phyloP scores from a whole-genome alignment of 106 monocot genomes.

The Allium cepa region DNA sequence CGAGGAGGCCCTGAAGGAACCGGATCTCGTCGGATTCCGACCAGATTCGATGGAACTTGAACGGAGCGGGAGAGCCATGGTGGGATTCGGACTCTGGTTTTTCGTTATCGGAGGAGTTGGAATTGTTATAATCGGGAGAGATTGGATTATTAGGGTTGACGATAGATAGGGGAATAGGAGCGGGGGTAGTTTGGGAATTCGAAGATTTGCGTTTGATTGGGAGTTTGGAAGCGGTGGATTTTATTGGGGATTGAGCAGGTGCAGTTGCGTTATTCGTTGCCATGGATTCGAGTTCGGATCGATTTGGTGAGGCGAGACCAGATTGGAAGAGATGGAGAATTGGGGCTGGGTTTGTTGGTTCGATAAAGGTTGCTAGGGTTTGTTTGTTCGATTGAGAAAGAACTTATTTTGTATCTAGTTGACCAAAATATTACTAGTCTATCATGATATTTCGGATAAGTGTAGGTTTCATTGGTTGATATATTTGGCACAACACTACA shows the following conservation, averaged over 20 bases:
- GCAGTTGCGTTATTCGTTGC: conserved; percentile 11
- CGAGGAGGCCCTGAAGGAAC: conserved; percentile 79
- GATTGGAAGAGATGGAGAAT: neutral
- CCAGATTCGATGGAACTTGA: conserved; percentile 89
- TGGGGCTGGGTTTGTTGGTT: neutral
- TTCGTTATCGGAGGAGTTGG: neutral
- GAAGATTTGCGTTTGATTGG: conserved; percentile 66
- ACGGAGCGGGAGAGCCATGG: conserved; percentile 7
- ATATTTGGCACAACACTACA: no score
- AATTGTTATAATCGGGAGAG: neutral
- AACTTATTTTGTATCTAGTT: no score
- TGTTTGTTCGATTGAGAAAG: no score
- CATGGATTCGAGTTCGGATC: conserved; percentile 10
- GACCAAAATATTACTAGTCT: no score
- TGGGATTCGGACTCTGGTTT: no score
- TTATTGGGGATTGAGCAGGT: conserved; percentile 10
- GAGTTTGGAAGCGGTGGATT: conserved; percentile 63
- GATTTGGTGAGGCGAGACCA: conserved; percentile 10
- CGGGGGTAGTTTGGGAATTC: conserved; percentile 7
- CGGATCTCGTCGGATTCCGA: conserved; percentile 81
- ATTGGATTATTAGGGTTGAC: neutral
- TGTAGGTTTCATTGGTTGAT: no score
- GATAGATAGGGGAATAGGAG: neutral
- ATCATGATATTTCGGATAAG: no score
- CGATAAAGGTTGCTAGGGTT: no score